Conservation (phyloP, 371 early-diverging fungal species). For the Haplosporangium sp. region DNA sequence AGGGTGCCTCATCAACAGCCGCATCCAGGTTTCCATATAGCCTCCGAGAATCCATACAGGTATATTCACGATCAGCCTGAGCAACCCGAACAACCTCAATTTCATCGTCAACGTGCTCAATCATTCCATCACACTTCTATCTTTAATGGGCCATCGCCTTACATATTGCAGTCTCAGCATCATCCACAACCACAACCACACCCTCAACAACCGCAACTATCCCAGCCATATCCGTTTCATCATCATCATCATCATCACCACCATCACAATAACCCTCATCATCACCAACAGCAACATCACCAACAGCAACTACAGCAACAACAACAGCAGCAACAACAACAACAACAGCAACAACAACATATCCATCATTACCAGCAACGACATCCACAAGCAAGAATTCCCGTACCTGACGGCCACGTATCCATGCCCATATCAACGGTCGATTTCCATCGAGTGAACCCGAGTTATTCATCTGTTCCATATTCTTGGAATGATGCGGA, state of each 20-base stretch:
- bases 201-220: constrained; percentile 10
- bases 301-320: constrained; percentile 8
- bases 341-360: constrained; percentile 4
- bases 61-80: constrained; percentile 6
- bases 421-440: not conserved
- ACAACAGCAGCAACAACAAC: constrained; percentile 13
- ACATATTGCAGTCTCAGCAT: constrained; percentile 18
- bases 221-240: constrained; percentile 3
- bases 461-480: constrained; percentile 3
- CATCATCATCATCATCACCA: constrained; percentile 5
- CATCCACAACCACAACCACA: not conserved
- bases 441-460: not conserved
- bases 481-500: not conserved
- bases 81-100: constrained; percentile 11
- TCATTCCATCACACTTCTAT: constrained; percentile 32
- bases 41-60: not conserved
- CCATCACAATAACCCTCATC: not conserved
- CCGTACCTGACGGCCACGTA: not conserved
- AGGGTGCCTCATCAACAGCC: constrained; percentile 1
- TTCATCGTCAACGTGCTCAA: constrained; percentile 35
- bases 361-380: constrained; percentile 10
- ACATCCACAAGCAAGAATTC: constrained; percentile 14
- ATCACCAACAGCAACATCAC: constrained; percentile 1
- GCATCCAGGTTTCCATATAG: constrained; percentile 3
- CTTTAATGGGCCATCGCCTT: constrained; percentile 9